Evolutionary conservation across 148 eudicot species (phyloP), one percentile per base, ranked within the genome.

Genomic region (Hydrangea macrophylla): DNA sequence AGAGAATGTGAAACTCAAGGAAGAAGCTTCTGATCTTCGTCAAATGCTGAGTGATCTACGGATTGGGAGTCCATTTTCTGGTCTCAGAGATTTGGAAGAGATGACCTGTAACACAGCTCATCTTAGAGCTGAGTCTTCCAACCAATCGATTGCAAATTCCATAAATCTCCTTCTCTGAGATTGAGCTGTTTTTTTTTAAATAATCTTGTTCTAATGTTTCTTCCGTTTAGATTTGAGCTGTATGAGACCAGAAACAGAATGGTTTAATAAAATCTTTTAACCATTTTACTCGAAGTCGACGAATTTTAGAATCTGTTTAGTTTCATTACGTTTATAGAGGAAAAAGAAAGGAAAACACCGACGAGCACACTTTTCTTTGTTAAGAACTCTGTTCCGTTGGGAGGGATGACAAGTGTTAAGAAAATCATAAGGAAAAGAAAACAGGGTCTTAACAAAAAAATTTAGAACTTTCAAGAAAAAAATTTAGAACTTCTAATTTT

Each of bases 1-100:
- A 65, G 96, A 93, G 69, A 93, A 93, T 60, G 74, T 70, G 23
- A 68, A 59, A 64, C 90, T 93, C 6, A 90, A 85, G 71, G 88
- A 83, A 72, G 96, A 93, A 72, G 70, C 83, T 1, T 74, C 69
- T 2, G 86, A 75, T 44, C 81, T 93, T 62, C 83, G 87, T 9
- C 84, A 80, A 60, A 66, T 88, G 72, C 59, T 89, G 11, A 70
- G 67, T 13, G 84, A 69, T 62, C 53, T 87, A 70, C 91, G 79
- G 20, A 68, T 89, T 45, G 77, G 40, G 61, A 83, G 78, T 65
- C 73, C 86, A 20, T 80, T 63, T 65, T 55, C 68, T 73, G 68
- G 60, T 22, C 75, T 82, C n/a, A 72, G 75, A 48, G 90, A 87
- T 37, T 69, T 84, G 25, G 96, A 89, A 32, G 92, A 81, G 26